A percentile compares a stretch with the other conserved stretches of the same genome.
Conservation (phyloP, 345 rosid genomes). For the Eucalyptus marginata region DNA sequence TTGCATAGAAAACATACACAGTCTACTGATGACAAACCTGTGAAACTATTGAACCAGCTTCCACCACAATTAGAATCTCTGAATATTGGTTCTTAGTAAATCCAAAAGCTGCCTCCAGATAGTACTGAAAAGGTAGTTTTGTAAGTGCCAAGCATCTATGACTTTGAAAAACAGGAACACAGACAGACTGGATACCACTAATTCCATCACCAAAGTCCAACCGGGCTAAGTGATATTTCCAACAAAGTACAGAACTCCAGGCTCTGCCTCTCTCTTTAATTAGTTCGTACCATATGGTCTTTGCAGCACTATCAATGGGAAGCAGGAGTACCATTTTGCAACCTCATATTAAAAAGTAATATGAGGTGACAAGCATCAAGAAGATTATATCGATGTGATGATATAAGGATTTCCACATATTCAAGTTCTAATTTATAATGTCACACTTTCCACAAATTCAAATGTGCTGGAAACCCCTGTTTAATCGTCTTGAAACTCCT, state of each 20-base stretch:
- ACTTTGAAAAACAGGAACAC: not conserved
- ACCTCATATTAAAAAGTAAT: not conserved
- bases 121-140: not conserved
- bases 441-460: not conserved
- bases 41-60: conserved; percentile 30
- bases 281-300: not conserved
- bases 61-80: conserved; percentile 37
- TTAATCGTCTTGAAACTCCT: not conserved
- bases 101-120: conserved; percentile 28
- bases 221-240: not conserved
- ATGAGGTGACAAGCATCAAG: not conserved
- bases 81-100: conserved; percentile 37
- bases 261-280: not conserved
- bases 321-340: not conserved
- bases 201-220: not conserved
- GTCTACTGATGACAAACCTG: conserved; percentile 12
- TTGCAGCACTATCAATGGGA: not conserved
- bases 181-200: not conserved
- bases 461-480: not conserved
- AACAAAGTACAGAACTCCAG: not conserved
- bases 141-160: not conserved
- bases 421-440: not conserved
- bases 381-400: not conserved
- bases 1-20: not conserved
- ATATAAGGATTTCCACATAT: not conserved